These are phyloP conservation scores for Ophiostoma piceae DNA, from an alignment of 2,329 filamentous ascomycete species.

Conservation along the genomic window DNA sequence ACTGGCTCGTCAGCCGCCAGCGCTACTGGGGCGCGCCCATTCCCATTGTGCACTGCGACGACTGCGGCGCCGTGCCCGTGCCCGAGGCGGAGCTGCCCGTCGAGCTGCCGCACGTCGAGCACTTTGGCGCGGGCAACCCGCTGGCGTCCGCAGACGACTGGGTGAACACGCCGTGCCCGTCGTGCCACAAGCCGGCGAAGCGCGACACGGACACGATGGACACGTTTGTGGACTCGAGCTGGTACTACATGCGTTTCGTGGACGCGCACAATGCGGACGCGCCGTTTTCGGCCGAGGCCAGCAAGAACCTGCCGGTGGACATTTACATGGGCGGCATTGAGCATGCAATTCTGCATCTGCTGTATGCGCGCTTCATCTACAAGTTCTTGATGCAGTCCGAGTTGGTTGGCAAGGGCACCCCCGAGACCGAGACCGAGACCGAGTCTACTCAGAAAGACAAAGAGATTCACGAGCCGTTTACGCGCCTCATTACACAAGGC, in stretches of 20 bases:
- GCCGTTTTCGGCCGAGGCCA: conserved; percentile 57
- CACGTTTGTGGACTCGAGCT: conserved; percentile 91
- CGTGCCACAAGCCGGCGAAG: conserved; percentile 63
- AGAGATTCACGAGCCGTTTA: conserved; percentile 66
- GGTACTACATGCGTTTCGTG: conserved; percentile 81
- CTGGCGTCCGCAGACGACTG: conserved; percentile 67
- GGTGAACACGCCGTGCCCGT: conserved; percentile 69
- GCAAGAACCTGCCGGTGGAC: conserved; percentile 65
- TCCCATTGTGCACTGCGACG: conserved; percentile 74
- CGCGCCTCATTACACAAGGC: conserved; percentile 75
- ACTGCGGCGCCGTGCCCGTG: conserved; percentile 74
- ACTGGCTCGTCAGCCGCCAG: conserved; percentile 91
- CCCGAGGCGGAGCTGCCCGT: conserved; percentile 73
- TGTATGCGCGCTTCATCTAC: conserved; percentile 86
- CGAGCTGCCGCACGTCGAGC: conserved; percentile 61
- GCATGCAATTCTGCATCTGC: conserved; percentile 82
- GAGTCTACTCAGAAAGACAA: conserved; percentile 28
- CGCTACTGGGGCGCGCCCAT: conserved; percentile 90
- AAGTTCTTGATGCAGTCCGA: conserved; percentile 66
- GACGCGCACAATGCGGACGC: conserved; percentile 60
- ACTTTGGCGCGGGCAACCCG: conserved; percentile 71
- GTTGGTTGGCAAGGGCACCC: conserved; percentile 29
- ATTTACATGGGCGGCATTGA: conserved; percentile 87
- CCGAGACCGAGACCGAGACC: background rate
- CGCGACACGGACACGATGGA: conserved; percentile 95